Evolutionary conservation across 768 basidiomycete species (phyloP).

Genomic region (Coprinopsis strossmayeri): DNA sequence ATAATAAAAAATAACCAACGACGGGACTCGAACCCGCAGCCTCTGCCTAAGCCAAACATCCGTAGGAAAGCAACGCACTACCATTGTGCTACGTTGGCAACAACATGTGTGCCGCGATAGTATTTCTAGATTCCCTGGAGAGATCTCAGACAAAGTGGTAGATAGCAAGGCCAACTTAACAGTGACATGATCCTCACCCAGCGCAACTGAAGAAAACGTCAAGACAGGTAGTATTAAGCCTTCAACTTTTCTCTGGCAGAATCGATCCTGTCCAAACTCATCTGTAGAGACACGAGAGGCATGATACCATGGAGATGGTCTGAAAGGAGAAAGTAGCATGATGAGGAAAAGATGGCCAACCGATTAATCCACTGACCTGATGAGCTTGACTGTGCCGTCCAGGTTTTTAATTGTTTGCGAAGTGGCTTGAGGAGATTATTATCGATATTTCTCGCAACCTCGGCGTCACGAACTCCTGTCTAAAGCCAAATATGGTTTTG

Average conservation of each 20-base stretch:
- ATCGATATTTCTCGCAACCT: conserved; percentile 38
- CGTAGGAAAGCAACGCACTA: conserved; percentile 5
- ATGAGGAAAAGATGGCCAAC: background rate
- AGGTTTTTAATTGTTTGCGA: conserved; percentile 29
- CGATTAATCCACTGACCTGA: background rate
- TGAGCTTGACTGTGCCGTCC: background rate
- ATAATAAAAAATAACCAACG: conserved; percentile 3
- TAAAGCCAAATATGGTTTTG: conserved; percentile 15
- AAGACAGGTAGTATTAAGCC: too few relatives aligned
- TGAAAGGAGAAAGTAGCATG: conserved; percentile 8
- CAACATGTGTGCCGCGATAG: background rate
- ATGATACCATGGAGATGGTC: conserved; percentile 27
- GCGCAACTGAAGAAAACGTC: too few relatives aligned
- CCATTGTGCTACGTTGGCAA: conserved; percentile 3
- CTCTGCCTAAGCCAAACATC: background rate
- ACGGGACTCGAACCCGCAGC: conserved; percentile 2
- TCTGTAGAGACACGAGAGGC: conserved; percentile 38
- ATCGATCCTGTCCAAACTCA: conserved; percentile 45
- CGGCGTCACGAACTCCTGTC: conserved; percentile 46
- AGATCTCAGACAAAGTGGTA: background rate
- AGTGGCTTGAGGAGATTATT: conserved; percentile 39
- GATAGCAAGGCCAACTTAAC: background rate
- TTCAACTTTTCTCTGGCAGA: conserved; percentile 18
- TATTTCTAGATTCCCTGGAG: background rate
- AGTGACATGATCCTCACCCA: too few relatives aligned